phyloP scores from a whole-genome alignment of 495 filamentous ascomycete genomes.

The Penicillium arizonense region DNA sequence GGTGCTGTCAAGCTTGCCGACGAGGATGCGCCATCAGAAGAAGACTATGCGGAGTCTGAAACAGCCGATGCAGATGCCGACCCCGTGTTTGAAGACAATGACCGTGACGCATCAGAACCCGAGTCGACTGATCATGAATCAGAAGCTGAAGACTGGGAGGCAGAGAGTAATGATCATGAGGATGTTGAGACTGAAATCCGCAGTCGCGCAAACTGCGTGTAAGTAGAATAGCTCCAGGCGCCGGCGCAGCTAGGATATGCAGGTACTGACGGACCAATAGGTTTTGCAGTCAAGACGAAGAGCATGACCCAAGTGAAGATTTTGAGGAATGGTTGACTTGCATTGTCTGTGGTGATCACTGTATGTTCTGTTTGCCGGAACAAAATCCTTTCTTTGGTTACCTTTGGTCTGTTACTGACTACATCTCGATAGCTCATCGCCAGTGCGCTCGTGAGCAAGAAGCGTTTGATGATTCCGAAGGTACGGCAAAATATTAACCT shows the following conservation, averaged over 20 bases:
- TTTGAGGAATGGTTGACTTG: conserved; percentile 86
- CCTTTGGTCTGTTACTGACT: conserved; percentile 35
- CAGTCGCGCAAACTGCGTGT: conserved; percentile 63
- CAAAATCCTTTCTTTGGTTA: conserved; percentile 21
- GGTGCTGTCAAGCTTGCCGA: conserved; percentile 72
- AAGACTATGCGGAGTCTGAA: conserved; percentile 34
- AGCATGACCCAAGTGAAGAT: conserved; percentile 81
- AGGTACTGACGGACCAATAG: conserved; percentile 37
- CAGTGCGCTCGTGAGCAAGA: conserved; percentile 86
- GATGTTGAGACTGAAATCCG: conserved; percentile 65
- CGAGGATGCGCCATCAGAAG: conserved; percentile 44
- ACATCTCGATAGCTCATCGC: conserved; percentile 65
- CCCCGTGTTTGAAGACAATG: conserved; percentile 39
- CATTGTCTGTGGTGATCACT: conserved; percentile 79
- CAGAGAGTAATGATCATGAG: conserved; percentile 59
- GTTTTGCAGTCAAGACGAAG: conserved; percentile 80
- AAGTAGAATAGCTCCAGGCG: conserved; percentile 38
- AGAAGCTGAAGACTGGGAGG: conserved; percentile 68
- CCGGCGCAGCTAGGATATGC: not conserved
- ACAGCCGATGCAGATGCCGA: conserved; percentile 45
- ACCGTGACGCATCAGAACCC: conserved; percentile 49
- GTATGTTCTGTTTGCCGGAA: conserved; percentile 56
- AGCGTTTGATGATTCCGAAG: conserved; percentile 65
- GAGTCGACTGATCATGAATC: conserved; percentile 62
- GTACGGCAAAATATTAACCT: conserved; percentile 37